phyloP scores from a whole-genome alignment of 306 rosid genomes.

The Corylus avellana region DNA sequence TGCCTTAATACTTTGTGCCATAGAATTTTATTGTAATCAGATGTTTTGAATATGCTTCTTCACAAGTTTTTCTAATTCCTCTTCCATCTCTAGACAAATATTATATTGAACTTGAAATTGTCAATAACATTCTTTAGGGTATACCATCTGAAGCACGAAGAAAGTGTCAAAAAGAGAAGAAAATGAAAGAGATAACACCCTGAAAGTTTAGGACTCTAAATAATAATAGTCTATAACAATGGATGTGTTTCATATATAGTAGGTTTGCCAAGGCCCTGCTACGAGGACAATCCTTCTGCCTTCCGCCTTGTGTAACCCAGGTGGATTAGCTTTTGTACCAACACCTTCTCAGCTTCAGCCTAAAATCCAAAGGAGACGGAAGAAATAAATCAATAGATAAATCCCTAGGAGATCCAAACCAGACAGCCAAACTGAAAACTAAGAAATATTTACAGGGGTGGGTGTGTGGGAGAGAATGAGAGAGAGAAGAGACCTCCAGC shows the following conservation, averaged over 20 bases:
- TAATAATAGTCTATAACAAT: not conserved
- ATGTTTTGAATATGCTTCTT: not conserved
- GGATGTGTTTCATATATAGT: not conserved
- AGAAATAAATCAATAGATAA: not conserved
- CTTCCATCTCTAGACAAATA: not conserved
- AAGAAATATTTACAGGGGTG: not conserved
- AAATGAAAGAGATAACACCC: not conserved
- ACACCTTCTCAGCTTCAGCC: constrained; percentile 81
- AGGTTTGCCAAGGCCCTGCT: not conserved
- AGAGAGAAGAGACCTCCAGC: constrained; percentile 59
- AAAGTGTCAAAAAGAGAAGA: not conserved
- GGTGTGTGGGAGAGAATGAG: too few relatives aligned
- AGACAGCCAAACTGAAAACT: not conserved
- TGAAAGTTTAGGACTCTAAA: not conserved
- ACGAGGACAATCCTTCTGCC: constrained; percentile 31
- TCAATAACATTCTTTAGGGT: not conserved
- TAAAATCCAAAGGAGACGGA: constrained; percentile 35
- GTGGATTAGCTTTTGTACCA: constrained; percentile 67
- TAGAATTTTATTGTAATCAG: too few relatives aligned
- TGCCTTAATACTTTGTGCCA: too few relatives aligned
- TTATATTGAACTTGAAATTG: not conserved
- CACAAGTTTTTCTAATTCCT: not conserved
- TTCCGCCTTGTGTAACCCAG: constrained; percentile 64
- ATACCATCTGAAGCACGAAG: not conserved
- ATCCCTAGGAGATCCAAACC: not conserved